Evolutionary conservation across 441 rosid genomes (phyloP).

Genomic region (Theobroma grandiflorum): DNA sequence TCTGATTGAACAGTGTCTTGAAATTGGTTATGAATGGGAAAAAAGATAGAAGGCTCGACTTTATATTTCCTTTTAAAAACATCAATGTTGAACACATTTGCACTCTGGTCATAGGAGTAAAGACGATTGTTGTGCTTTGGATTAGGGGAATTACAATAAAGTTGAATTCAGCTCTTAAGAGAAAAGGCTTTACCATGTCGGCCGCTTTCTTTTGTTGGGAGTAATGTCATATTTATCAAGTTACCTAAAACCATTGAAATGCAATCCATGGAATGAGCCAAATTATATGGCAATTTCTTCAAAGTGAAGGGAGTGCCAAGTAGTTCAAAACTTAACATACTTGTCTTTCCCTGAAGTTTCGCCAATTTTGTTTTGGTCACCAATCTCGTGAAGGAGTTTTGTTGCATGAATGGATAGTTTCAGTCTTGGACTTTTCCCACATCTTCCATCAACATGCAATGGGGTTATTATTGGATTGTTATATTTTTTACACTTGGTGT

Average conservation of each 20-base stretch:
- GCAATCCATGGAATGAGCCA: too few relatives aligned
- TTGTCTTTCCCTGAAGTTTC: slow-evolving; percentile 15
- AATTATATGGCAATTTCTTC: not conserved
- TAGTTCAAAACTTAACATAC: not conserved
- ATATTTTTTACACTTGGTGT: too few relatives aligned
- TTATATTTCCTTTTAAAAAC: too few relatives aligned
- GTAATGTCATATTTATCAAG: too few relatives aligned
- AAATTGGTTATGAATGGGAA: not conserved
- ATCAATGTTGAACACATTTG: too few relatives aligned
- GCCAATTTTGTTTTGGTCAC: not conserved
- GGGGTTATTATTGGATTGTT: too few relatives aligned
- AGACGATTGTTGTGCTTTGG: not conserved
- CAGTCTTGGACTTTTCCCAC: not conserved
- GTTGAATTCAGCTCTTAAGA: too few relatives aligned
- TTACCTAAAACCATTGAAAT: too few relatives aligned
- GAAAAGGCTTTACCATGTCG: too few relatives aligned
- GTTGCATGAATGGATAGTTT: not conserved
- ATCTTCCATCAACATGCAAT: too few relatives aligned
- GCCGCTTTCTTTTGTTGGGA: not conserved
- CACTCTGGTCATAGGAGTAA: not conserved
- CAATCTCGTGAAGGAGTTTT: not conserved
- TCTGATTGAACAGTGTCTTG: not conserved
- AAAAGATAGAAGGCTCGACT: too few relatives aligned
- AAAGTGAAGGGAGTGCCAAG: not conserved
- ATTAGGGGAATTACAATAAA: not conserved